phyloP scores from a whole-genome alignment of 805 yeast genomes.

The Candida patagonica region DNA sequence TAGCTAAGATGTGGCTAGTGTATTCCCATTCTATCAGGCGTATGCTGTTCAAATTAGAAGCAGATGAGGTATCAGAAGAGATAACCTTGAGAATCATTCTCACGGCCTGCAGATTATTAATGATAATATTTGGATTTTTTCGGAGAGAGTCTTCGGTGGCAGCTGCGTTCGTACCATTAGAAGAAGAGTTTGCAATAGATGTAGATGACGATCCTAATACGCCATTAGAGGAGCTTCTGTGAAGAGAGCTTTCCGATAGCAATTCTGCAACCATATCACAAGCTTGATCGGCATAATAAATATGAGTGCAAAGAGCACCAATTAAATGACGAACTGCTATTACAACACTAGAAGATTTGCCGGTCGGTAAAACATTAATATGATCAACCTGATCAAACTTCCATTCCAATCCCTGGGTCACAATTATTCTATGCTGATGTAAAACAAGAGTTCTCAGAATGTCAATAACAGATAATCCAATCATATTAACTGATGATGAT shows the following conservation, averaged over 20 bases:
- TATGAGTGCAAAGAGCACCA: slow-evolving; percentile 63
- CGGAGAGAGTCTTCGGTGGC: neutral
- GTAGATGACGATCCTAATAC: too few relatives aligned
- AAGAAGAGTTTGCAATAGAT: too few relatives aligned
- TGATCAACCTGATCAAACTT: slow-evolving; percentile 2
- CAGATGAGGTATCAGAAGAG: neutral
- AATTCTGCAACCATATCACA: slow-evolving; percentile 72
- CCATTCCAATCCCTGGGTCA: neutral
- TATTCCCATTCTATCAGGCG: slow-evolving; percentile 24
- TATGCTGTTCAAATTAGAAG: slow-evolving; percentile 9
- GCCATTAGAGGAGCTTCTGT: too few relatives aligned
- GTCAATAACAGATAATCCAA: slow-evolving; percentile 81
- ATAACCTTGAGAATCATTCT: slow-evolving; percentile 15
- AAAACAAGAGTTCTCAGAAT: slow-evolving; percentile 41
- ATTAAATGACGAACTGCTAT: slow-evolving; percentile 47
- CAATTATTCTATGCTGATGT: slow-evolving; percentile 22
- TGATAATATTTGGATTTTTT: slow-evolving; percentile 5
- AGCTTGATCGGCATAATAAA: slow-evolving; percentile 79
- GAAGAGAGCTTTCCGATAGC: too few relatives aligned
- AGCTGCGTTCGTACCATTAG: neutral
- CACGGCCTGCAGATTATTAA: slow-evolving; percentile 20
- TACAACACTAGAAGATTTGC: slow-evolving; percentile 23
- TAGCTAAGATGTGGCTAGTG: slow-evolving; percentile 22
- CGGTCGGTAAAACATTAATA: neutral
- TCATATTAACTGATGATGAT: slow-evolving; percentile 71